Conservation (phyloP, 2,329 filamentous ascomycete genomes). For the Teratosphaeria viscida region DNA sequence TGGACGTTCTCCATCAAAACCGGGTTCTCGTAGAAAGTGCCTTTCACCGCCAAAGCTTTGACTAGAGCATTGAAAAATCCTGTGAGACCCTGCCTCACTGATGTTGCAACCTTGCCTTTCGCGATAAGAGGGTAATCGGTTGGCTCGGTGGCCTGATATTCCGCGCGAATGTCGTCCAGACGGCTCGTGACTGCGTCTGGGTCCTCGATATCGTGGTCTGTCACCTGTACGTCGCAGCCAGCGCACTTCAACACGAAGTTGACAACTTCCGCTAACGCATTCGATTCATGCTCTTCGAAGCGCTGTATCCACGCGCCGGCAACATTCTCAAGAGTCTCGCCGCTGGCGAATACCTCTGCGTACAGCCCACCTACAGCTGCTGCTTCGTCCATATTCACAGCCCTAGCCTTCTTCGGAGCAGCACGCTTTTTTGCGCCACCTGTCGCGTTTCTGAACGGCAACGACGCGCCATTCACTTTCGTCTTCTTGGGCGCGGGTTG, state of each 20-base stretch:
- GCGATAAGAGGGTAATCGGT: constrained; percentile 88
- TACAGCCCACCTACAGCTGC: constrained; percentile 48
- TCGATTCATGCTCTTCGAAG: constrained; percentile 46
- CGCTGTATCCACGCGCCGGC: constrained; percentile 47
- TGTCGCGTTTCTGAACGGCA: constrained; percentile 46
- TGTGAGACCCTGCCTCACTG: constrained; percentile 67
- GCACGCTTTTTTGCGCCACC: constrained; percentile 30
- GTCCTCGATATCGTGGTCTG: constrained; percentile 75
- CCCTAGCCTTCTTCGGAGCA: constrained; percentile 40
- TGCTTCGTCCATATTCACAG: constrained; percentile 42
- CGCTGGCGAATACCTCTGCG: constrained; percentile 50
- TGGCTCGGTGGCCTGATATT: constrained; percentile 63
- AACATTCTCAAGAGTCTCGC: constrained; percentile 44
- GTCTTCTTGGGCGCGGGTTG: constrained; percentile 41
- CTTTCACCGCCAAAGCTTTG: constrained; percentile 68
- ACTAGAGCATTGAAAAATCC: constrained; percentile 72
- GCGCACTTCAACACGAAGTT: constrained; percentile 57
- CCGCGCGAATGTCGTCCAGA: constrained; percentile 74
- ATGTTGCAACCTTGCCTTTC: constrained; percentile 61
- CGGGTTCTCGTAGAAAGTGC: constrained; percentile 64
- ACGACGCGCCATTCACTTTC: constrained; percentile 44
- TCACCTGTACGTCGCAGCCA: constrained; percentile 71
- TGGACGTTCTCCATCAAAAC: constrained; percentile 80
- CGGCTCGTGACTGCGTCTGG: constrained; percentile 74
- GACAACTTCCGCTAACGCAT: constrained; percentile 47